A percentile compares a stretch with the other conserved stretches of the same genome.
These are phyloP conservation scores for Clathrus columnatus DNA, from an alignment of 768 basidiomycete genomes.

Conservation along the genomic window DNA sequence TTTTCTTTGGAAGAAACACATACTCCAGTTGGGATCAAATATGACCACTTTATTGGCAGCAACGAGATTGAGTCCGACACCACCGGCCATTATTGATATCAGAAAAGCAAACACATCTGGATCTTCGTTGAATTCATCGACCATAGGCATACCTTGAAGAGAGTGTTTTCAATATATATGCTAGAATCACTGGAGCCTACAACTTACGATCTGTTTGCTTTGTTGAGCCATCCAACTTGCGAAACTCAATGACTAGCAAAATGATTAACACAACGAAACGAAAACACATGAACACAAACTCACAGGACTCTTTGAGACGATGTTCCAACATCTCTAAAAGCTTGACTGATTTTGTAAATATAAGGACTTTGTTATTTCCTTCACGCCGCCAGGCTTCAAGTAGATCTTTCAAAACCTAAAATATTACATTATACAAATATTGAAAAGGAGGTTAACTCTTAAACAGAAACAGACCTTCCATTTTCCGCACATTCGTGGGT, in stretches of 20 bases:
- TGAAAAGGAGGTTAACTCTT: background rate
- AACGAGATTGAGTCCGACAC: conserved; percentile 83
- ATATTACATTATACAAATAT: background rate
- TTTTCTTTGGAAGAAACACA: conserved; percentile 21
- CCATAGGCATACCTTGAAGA: conserved; percentile 67
- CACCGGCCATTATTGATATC: conserved; percentile 87
- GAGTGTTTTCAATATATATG: background rate
- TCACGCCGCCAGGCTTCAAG: conserved; percentile 62
- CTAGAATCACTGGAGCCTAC: too few relatives aligned
- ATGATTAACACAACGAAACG: conserved; percentile 19
- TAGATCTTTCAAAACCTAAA: conserved; percentile 56
- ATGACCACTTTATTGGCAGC: conserved; percentile 93
- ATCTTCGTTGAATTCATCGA: conserved; percentile 75
- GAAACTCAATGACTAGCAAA: conserved; percentile 42
- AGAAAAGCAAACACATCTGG: conserved; percentile 70
- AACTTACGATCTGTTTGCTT: conserved; percentile 56
- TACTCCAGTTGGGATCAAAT: conserved; percentile 95
- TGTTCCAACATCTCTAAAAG: conserved; percentile 78
- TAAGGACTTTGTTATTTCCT: conserved; percentile 73
- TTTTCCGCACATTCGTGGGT: conserved; percentile 70
- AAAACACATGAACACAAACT: conserved; percentile 12
- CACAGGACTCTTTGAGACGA: conserved; percentile 54
- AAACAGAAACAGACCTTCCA: conserved; percentile 53
- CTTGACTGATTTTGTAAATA: conserved; percentile 91
- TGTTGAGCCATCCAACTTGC: conserved; percentile 75